phyloP scores from a whole-genome alignment of 805 yeast genomes.

The Saccharomycopsis oosterbeekiorum region DNA sequence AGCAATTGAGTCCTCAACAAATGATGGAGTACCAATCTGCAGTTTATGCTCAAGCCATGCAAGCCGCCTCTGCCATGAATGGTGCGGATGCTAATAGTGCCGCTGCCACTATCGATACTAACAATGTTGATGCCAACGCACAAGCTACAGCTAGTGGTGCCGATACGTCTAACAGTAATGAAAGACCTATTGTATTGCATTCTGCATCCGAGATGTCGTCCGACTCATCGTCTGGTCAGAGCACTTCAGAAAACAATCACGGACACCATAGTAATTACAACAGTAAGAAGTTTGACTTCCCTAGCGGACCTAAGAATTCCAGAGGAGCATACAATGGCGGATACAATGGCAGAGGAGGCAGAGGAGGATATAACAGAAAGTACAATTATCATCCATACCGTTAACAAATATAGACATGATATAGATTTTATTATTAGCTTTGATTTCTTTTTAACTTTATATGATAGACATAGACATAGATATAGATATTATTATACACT shows the following conservation, averaged over 20 bases:
- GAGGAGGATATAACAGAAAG: slow-evolving; percentile 12
- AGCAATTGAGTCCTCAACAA: slow-evolving; percentile 7
- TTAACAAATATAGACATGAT: neutral
- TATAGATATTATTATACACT: neutral
- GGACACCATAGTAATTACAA: neutral
- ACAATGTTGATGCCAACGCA: neutral
- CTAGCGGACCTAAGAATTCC: slow-evolving; percentile 7
- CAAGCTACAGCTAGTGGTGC: neutral
- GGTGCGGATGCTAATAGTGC: neutral
- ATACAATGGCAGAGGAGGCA: slow-evolving; percentile 3
- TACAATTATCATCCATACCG: slow-evolving; percentile 28
- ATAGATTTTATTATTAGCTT: neutral
- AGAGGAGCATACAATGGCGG: slow-evolving; percentile 8
- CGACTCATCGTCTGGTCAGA: neutral
- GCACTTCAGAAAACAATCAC: neutral
- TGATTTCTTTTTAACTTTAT: neutral
- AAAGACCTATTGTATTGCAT: slow-evolving; percentile 14
- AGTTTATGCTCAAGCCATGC: neutral
- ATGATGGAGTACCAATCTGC: neutral
- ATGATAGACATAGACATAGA: neutral
- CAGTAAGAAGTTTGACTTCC: slow-evolving; percentile 2
- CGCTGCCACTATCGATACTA: neutral
- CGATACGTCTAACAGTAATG: neutral
- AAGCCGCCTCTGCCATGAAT: slow-evolving; percentile 3
- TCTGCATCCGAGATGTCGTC: slow-evolving; percentile 5